Base-by-base conservation (phyloP, 805 yeast species). In the Kazachstania viticola region DNA sequence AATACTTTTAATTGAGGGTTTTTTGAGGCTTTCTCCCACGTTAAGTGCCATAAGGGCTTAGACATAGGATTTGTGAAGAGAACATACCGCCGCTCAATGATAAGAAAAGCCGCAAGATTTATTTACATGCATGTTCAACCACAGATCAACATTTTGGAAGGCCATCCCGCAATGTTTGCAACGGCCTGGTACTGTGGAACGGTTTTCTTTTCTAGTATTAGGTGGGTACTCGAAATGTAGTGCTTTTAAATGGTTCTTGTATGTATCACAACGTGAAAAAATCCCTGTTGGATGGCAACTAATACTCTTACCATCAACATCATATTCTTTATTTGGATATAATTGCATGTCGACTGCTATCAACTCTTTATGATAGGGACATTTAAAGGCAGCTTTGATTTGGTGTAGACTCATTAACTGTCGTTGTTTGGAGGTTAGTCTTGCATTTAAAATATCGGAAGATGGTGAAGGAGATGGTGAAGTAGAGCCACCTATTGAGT, bases 231-330 rank as follows among this genome's bases (percentile, higher is more conserved):
- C 77, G 53, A 85, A 84, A 49, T 84, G 95, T 38, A 84, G 66
- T 1, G 94, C 88, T 53, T 80, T 82, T 38, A 84, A 62, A 57
- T 84, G 95, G 54, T 84, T 84, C 51, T 84, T 85, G 59, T 73
- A 84, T 3, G 95, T 85, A 52, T 84, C 95, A 52, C 94, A 79
- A 28, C 95, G 67, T 8, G 84, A 73, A 49, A 84, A 84, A 21
- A 79, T 74, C 4, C 95, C 95, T 5, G 82, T 73, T 33, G 71
- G 71, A 51, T 84, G 95, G 50, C 94, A 84, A 23, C 39, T 40
- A 16, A 28, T 28, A n/a, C n/a, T n/a, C n/a, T n/a, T n/a, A n/a
- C n/a, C n/a, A n/a, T n/a, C n/a, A n/a, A n/a, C n/a, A n/a, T n/a
- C n/a, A n/a, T n/a, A n/a, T n/a, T n/a, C n/a, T n/a, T n/a, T n/a